phyloP scores from a whole-genome alignment of 768 basidiomycete genomes.

The Clitopilus hobsonii region DNA sequence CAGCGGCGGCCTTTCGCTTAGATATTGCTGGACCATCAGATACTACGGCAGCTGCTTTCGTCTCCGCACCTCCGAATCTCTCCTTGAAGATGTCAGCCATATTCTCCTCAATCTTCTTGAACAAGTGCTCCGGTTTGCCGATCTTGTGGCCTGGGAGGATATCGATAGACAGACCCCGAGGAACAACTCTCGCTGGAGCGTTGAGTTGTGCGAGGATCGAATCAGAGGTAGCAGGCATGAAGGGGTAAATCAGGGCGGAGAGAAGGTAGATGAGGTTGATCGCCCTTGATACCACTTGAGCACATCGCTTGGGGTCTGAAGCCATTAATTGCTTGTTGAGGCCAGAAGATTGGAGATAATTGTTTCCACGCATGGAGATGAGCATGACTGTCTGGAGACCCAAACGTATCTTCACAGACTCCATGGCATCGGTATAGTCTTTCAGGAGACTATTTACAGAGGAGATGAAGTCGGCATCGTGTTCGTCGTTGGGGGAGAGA shows the following conservation, averaged over 20 bases:
- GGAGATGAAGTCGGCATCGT: slow-evolving; percentile 71
- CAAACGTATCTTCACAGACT: slow-evolving; percentile 81
- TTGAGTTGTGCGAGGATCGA: slow-evolving; percentile 84
- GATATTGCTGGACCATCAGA: slow-evolving; percentile 40
- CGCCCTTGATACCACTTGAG: slow-evolving; percentile 84
- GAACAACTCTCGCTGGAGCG: slow-evolving; percentile 79
- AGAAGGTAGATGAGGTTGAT: slow-evolving; percentile 91
- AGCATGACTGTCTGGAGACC: slow-evolving; percentile 89
- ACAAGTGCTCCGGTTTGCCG: slow-evolving; percentile 84
- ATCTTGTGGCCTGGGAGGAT: slow-evolving; percentile 84
- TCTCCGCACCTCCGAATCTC: slow-evolving; percentile 70
- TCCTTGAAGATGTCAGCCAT: slow-evolving; percentile 79
- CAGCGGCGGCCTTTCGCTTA: slow-evolving; percentile 51
- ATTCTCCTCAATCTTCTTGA: slow-evolving; percentile 90
- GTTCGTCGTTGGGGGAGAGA: slow-evolving; percentile 58
- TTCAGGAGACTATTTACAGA: slow-evolving; percentile 76
- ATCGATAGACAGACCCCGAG: slow-evolving; percentile 69
- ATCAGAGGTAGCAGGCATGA: slow-evolving; percentile 90
- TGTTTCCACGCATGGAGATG: slow-evolving; percentile 85
- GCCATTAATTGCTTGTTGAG: slow-evolving; percentile 87
- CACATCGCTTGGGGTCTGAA: slow-evolving; percentile 79
- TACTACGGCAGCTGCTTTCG: slow-evolving; percentile 33
- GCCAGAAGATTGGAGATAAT: slow-evolving; percentile 89
- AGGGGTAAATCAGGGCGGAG: slow-evolving; percentile 83
- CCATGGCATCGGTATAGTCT: slow-evolving; percentile 85